Base-by-base conservation (phyloP, 345 rosid species). In the Hirschfeldia incana region DNA sequence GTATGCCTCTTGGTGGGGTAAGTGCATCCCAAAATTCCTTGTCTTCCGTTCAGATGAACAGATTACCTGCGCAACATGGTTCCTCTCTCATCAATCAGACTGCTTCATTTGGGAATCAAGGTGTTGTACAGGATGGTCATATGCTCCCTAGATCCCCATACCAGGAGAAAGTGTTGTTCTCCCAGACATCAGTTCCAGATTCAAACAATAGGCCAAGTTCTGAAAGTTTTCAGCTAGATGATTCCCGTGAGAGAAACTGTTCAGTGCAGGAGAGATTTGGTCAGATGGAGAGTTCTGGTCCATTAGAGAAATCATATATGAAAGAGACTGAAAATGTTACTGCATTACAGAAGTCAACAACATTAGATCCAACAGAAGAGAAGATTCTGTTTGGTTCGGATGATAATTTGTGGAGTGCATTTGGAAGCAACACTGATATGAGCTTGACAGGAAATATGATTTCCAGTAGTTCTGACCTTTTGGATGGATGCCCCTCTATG, bases 311-410 rank as follows among this genome's bases (percentile, higher is more conserved):
- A 11, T 66, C 89, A 46, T 85, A 69, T 59, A 87, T 83, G 74
- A 86, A 85, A 77, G 74, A 81, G 27, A 69, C 34, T 8, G 53
- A 80, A 77, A 83, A 83, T 73, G 80, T 58, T 33, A 61, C 57
- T 49, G 76, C 86, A 65, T 83, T 87, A 9, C 91, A 86, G 81
- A 88, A 83, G 78, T 83, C 83, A 39, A 89, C 93, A 75, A 72
- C 92, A 10, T 83, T 95, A 75, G 99, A 95, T 87, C 98, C 98
- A 57, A 83, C 90, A 8, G 99, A 95, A 82, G 96, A 90, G 80
- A 91, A 83, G 84, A 88, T 95, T 82, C 83, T 95, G 85, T 93
- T 86, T 85, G 94, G 96, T 77, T 84, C 91, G 16, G 98, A 90
- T 86, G 97, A 91, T 65, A 89, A 72, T 84, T 69, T 87, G 63